phyloP scores from a whole-genome alignment of 2,329 filamentous ascomycete species.

The Mycosphaerelloides madeirae region DNA sequence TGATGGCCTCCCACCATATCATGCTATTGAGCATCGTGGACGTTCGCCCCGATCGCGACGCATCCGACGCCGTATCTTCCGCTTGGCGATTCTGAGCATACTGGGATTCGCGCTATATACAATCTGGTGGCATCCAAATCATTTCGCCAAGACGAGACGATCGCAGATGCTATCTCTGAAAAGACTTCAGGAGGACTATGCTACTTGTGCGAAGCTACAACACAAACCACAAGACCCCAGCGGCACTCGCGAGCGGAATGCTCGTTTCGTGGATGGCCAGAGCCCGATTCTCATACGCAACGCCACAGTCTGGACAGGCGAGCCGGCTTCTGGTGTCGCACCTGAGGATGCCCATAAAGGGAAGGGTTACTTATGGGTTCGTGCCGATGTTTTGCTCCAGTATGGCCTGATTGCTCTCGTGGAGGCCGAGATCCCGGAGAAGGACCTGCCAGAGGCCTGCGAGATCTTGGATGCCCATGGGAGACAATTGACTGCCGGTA shows the following conservation, averaged over 20 bases:
- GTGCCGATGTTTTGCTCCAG: conserved; percentile 58
- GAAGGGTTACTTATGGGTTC: conserved; percentile 57
- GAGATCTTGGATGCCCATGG: conserved; percentile 56
- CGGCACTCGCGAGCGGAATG: conserved; percentile 55
- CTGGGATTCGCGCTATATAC: too few species aligned
- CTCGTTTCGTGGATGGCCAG: conserved; percentile 55
- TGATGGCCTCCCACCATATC: background rate
- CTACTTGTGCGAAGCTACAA: conserved; percentile 53
- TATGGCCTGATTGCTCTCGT: conserved; percentile 58
- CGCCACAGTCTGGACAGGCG: conserved; percentile 61
- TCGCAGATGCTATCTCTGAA: conserved; percentile 56
- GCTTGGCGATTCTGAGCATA: too few species aligned
- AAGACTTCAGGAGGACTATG: conserved; percentile 52
- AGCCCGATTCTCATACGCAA: conserved; percentile 61
- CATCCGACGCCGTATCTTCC: too few species aligned
- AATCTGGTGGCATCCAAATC: too few species aligned
- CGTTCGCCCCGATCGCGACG: too few species aligned
- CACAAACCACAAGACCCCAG: conserved; percentile 53
- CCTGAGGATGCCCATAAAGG: conserved; percentile 53
- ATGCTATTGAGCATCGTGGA: too few species aligned
- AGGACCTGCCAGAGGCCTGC: conserved; percentile 45
- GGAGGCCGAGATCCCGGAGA: conserved; percentile 39
- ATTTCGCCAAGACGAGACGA: too few species aligned
- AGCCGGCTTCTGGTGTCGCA: conserved; percentile 51
- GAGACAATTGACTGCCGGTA: conserved; percentile 59